A percentile compares a stretch with the other conserved stretches of the same genome.
Conservation (phyloP, 2,329 filamentous ascomycete species). For the Beauveria sp. region DNA sequence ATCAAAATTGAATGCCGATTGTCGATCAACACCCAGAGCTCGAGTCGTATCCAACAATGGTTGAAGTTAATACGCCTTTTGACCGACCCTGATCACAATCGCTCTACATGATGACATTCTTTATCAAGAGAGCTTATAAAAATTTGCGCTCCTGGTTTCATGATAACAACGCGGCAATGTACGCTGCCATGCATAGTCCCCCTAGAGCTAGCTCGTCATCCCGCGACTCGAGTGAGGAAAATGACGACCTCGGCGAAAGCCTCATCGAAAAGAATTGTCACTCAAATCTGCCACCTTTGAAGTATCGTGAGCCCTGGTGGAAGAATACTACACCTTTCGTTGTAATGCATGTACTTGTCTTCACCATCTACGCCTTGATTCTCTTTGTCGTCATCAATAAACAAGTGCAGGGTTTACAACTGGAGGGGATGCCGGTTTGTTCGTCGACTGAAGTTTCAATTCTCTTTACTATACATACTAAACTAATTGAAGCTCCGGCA, state of each 20-base stretch:
- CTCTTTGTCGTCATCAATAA: background rate
- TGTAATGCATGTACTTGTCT: background rate
- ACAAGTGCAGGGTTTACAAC: background rate
- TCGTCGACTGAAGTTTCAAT: background rate
- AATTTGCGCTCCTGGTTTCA: background rate
- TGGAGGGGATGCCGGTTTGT: background rate
- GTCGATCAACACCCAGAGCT: too few species aligned
- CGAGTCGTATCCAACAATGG: too few species aligned
- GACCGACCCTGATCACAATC: too few species aligned
- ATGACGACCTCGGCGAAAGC: background rate
- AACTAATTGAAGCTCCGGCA: background rate
- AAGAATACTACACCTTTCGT: background rate
- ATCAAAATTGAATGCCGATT: too few species aligned
- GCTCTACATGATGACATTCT: too few species aligned
- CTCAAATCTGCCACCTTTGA: background rate
- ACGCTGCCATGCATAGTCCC: background rate
- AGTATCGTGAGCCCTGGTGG: background rate
- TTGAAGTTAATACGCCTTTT: too few species aligned
- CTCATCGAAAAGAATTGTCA: background rate
- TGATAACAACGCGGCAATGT: background rate
- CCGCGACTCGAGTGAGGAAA: background rate
- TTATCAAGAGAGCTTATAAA: background rate
- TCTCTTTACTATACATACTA: background rate
- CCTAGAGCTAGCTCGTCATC: background rate
- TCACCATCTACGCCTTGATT: background rate